Evolutionary conservation across 352 stramenopile species (phyloP).

Genomic region (Phytopythium oedochilum): DNA sequence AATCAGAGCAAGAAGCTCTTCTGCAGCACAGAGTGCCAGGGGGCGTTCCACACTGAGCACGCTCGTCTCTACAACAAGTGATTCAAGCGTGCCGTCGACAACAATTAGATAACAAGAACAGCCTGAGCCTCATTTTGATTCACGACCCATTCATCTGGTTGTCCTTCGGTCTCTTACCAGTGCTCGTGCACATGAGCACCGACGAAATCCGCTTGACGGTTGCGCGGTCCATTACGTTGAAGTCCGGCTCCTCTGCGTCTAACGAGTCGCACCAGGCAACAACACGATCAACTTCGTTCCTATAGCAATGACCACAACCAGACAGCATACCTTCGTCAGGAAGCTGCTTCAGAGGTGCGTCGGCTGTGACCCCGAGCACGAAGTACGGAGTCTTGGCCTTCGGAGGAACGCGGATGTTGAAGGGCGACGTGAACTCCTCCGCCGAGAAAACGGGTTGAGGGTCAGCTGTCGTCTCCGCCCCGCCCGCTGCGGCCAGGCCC

Average conservation of each 20-base stretch:
- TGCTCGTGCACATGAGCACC: constrained; percentile 54
- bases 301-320: neutral
- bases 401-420: constrained; percentile 62
- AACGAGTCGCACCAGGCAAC: too few relatives aligned
- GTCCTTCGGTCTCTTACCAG: constrained; percentile 47
- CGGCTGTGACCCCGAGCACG: constrained; percentile 40
- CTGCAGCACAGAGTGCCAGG: constrained; percentile 36
- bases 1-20: constrained; percentile 43
- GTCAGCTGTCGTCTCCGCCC: neutral
- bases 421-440: constrained; percentile 69
- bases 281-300: neutral
- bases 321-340: constrained; percentile 30
- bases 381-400: constrained; percentile 58
- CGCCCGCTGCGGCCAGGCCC: neutral
- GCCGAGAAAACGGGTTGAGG: constrained; percentile 15
- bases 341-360: constrained; percentile 11
- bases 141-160: neutral
- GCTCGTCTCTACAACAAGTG: constrained; percentile 26
- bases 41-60: constrained; percentile 43
- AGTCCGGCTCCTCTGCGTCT: constrained; percentile 55
- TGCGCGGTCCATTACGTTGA: constrained; percentile 73
- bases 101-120: too few relatives aligned
- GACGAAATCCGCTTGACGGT: constrained; percentile 80
- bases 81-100: too few relatives aligned
- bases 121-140: too few relatives aligned